Evolutionary conservation across 129 eudicot species (phyloP), one percentile per base, ranked within the genome.

Genomic region (Scalesia atractyloides): DNA sequence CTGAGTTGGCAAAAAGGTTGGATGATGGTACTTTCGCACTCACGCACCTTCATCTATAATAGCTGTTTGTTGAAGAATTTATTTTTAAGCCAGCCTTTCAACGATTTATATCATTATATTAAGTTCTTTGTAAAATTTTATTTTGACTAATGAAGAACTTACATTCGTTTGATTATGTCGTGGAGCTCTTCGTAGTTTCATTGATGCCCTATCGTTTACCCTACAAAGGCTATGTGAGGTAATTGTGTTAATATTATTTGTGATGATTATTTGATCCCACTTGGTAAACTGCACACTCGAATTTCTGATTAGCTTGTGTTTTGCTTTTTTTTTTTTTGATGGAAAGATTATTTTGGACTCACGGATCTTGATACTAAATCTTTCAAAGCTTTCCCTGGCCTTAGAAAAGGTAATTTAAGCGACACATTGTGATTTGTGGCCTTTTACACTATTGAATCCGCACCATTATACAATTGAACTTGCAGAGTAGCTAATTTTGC

Each of bases 211-310:
- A 34, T 96, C 97, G 46, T 92, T 92, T 68, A 92, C 97, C 41
- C 70, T 92, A 73, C 97, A 92, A 74, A 89, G 97, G 83, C 82
- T 92, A 56, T 84, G 86, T 18, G 97, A 92, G 96, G 97, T 89
- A 52, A 83, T 53, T 57, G 19, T 74, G 48, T 8, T 37, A 37
- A 37, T 37, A 36, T 36, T 36, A 36, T 2, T 36, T 36, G 39
- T 36, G 1, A 36, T 14, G 46, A 33, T 74, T 2, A 50, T 13
- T 68, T 61, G 36, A 36, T 36, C 39, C 39, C 5, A 7, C 39
- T 3, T 33, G 4, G 4, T 5, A 7, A 3, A 36, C 39, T 36
- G 39, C 39, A 36, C 5, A 9, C 26, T 48, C 1, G 5, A 54
- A 44, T 4, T 16, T 9, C 51, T 47, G 41, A 24, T 36, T 36